Percentiles rank a stretch among this genome's conserved stretches.
These are phyloP conservation scores for Fraxinus sp. DNA, from an alignment of 305 asterid species.

Conservation along the genomic window DNA sequence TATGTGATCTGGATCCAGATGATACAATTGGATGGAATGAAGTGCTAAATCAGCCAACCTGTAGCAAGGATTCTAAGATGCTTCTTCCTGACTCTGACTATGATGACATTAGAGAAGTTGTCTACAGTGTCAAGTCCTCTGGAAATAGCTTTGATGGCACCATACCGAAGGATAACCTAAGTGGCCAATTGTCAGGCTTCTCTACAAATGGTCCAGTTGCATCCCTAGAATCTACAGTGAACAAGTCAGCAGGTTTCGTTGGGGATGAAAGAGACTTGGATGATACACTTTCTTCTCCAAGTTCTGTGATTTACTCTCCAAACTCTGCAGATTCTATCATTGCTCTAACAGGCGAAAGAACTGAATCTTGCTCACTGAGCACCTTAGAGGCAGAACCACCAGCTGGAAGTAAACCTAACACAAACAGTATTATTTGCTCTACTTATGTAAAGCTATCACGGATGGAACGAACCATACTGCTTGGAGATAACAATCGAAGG, in stretches of 20 bases:
- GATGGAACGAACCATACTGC: constrained; percentile 51
- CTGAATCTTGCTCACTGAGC: constrained; percentile 44
- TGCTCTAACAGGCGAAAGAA: constrained; percentile 46
- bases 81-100: constrained; percentile 35
- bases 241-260: constrained; percentile 35
- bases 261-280: constrained; percentile 57
- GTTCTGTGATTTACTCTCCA: constrained; percentile 60
- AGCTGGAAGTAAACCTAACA: constrained; percentile 29
- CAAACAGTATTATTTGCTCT: constrained; percentile 26
- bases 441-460: constrained; percentile 53
- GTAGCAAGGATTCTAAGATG: constrained; percentile 35
- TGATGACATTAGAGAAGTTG: constrained; percentile 34
- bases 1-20: constrained; percentile 41
- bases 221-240: constrained; percentile 40
- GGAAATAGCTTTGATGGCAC: constrained; percentile 33
- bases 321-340: constrained; percentile 50
- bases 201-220: constrained; percentile 39
- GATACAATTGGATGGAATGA: constrained; percentile 45
- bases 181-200: constrained; percentile 35
- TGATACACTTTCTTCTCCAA: constrained; percentile 67
- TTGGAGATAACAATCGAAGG: constrained; percentile 39
- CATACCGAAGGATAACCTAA: constrained; percentile 30
- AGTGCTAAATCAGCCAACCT: constrained; percentile 28
- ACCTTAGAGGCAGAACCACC: constrained; percentile 49
- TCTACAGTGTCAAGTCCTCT: constrained; percentile 29